Conservation (phyloP, 768 basidiomycete species). For the Tricholoma matsutake region DNA sequence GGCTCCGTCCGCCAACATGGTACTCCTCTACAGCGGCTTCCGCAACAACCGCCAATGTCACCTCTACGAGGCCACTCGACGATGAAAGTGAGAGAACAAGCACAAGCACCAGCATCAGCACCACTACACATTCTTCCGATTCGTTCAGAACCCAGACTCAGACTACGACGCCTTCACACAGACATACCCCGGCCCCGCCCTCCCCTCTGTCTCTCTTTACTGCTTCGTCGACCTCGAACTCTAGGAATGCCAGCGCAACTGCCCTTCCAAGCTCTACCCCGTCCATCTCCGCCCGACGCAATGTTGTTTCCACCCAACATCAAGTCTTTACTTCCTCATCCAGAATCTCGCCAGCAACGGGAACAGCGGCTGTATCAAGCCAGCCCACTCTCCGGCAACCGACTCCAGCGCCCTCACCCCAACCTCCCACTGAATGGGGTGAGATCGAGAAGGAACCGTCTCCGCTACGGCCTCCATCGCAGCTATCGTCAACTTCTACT, state of each 20-base stretch:
- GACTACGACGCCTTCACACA: neutral
- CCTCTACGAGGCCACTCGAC: conserved; percentile 2
- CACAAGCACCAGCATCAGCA: neutral
- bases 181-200: conserved; percentile 4
- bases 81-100: conserved; percentile 4
- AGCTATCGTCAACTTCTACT: no score
- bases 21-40: conserved; percentile 8
- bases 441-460: no score
- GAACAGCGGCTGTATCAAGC: conserved; percentile 1
- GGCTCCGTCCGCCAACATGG: conserved; percentile 16
- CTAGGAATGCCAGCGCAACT: conserved; percentile 6
- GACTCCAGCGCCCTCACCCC: neutral
- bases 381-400: neutral
- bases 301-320: conserved; percentile 1
- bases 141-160: neutral
- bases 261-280: conserved; percentile 7
- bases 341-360: neutral
- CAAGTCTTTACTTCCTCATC: neutral
- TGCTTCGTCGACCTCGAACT: conserved; percentile 1
- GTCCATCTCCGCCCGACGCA: conserved; percentile 9
- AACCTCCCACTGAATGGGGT: no score
- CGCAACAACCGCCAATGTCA: neutral
- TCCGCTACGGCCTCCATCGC: no score
- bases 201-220: conserved; percentile 8
- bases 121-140: neutral